A percentile compares a stretch with the other conserved stretches of the same genome.
Evolutionary conservation across 129 eudicot genomes (phyloP).

Genomic region (Lactuca saligna): DNA sequence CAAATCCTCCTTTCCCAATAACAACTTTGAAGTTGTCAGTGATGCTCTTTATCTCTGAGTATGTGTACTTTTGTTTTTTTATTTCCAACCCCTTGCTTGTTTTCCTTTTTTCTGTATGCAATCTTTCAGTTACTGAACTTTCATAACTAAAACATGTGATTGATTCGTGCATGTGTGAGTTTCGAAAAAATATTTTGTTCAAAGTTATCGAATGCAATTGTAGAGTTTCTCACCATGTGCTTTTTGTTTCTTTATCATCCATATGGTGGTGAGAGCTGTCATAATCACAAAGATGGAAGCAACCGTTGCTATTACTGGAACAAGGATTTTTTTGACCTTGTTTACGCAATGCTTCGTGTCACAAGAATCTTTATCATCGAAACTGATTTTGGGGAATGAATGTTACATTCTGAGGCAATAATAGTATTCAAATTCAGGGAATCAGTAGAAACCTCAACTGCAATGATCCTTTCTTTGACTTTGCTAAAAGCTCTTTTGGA

Average conservation of each 20-base stretch:
- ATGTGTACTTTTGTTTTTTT: conserved; percentile 33
- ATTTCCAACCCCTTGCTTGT: conserved; percentile 13
- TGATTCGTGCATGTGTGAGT: neutral
- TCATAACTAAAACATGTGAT: neutral
- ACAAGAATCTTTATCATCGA: conserved; percentile 33
- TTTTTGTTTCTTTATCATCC: conserved; percentile 19
- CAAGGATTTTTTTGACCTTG: conserved; percentile 29
- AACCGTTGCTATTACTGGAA: conserved; percentile 23
- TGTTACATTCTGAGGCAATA: neutral
- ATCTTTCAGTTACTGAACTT: neutral
- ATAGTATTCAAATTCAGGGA: too few species aligned
- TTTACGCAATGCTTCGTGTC: conserved; percentile 22
- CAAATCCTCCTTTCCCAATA: conserved; percentile 68
- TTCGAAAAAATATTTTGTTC: neutral
- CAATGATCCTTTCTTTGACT: conserved; percentile 33
- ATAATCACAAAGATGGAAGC: conserved; percentile 27
- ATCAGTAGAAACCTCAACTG: conserved; percentile 32
- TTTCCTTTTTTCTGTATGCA: conserved; percentile 16
- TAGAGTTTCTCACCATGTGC: conserved; percentile 12
- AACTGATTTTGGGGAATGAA: conserved; percentile 8
- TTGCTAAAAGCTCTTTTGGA: conserved; percentile 43
- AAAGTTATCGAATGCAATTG: conserved; percentile 10
- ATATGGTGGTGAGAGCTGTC: conserved; percentile 10
- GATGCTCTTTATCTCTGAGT: conserved; percentile 40
- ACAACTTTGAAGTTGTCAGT: conserved; percentile 41